Percentiles rank a stretch among this genome's conserved stretches.
These are phyloP conservation scores for Erythrophleum ivorense DNA, from an alignment of 331 rosid genomes.

Conservation along the genomic window DNA sequence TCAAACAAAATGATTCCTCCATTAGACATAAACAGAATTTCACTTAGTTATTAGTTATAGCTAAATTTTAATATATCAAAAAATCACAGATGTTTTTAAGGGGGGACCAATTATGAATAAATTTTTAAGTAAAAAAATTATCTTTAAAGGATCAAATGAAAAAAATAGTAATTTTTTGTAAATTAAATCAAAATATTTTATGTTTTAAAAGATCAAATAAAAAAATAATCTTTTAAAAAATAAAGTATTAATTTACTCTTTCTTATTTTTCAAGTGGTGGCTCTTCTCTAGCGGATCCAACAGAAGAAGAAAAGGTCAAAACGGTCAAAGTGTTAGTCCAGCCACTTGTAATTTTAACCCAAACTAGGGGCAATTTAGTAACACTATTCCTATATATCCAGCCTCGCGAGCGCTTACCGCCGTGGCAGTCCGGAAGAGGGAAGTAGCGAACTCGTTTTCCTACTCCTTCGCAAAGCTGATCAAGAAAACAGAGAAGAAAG, in stretches of 20 bases:
- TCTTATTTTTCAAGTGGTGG: not conserved
- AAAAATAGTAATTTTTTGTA: no score
- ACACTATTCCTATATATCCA: not conserved
- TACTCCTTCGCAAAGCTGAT: not conserved
- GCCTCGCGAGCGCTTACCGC: rapidly evolving
- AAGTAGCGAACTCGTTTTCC: not conserved
- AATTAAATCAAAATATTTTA: no score
- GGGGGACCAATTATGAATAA: no score
- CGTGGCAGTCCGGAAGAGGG: no score
- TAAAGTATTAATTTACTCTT: not conserved
- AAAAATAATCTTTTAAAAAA: not conserved
- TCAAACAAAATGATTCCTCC: no score
- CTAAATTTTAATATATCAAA: no score
- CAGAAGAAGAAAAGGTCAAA: not conserved
- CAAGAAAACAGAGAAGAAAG: not conserved
- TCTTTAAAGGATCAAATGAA: no score
- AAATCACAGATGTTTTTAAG: no score
- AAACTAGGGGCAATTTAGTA: not conserved
- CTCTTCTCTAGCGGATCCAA: not conserved
- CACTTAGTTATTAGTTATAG: no score
- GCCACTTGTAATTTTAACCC: not conserved
- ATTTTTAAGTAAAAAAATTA: no score
- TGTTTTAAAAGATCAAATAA: no score
- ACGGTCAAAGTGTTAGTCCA: not conserved
- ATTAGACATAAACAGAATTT: no score